phyloP scores from a whole-genome alignment of 2,329 filamentous ascomycete genomes.

The Ceratocystiopsis sp. region DNA sequence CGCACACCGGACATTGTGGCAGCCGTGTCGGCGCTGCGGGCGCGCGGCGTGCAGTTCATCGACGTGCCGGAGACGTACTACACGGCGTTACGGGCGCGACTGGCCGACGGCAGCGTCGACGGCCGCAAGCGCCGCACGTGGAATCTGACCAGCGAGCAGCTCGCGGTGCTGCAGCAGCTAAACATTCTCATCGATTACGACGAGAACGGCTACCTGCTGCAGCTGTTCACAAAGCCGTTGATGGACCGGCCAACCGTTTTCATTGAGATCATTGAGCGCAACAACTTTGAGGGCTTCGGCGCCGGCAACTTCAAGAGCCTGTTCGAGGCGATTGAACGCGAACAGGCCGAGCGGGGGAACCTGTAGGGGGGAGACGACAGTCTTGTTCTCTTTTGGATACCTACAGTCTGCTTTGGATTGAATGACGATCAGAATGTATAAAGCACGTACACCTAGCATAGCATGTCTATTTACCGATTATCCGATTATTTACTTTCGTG shows the following conservation, averaged over 20 bases:
- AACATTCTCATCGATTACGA: slow-evolving; percentile 94
- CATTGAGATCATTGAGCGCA: slow-evolving; percentile 86
- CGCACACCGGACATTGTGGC: slow-evolving; percentile 65
- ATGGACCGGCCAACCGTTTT: slow-evolving; percentile 94
- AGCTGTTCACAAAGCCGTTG: slow-evolving; percentile 69
- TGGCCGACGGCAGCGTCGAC: slow-evolving; percentile 29
- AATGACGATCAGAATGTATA: no score
- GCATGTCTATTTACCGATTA: no score
- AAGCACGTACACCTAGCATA: no score
- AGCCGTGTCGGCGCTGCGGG: slow-evolving; percentile 60
- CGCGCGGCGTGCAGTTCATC: slow-evolving; percentile 88
- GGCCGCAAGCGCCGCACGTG: slow-evolving; percentile 23
- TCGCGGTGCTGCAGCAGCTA: slow-evolving; percentile 57
- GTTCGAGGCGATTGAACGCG: slow-evolving; percentile 89
- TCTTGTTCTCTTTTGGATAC: slow-evolving; percentile 8
- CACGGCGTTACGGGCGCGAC: slow-evolving; percentile 51
- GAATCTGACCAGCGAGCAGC: slow-evolving; percentile 55
- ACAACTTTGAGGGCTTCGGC: slow-evolving; percentile 81
- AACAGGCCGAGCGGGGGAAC: slow-evolving; percentile 77
- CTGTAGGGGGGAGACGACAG: slow-evolving; percentile 28
- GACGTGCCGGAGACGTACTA: slow-evolving; percentile 79
- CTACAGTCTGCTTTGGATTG: no score
- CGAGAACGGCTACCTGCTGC: slow-evolving; percentile 68
- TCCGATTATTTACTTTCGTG: no score
- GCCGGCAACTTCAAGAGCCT: slow-evolving; percentile 91